Conservation (phyloP, 2,329 filamentous ascomycete genomes). For the Penicillium sp. region DNA sequence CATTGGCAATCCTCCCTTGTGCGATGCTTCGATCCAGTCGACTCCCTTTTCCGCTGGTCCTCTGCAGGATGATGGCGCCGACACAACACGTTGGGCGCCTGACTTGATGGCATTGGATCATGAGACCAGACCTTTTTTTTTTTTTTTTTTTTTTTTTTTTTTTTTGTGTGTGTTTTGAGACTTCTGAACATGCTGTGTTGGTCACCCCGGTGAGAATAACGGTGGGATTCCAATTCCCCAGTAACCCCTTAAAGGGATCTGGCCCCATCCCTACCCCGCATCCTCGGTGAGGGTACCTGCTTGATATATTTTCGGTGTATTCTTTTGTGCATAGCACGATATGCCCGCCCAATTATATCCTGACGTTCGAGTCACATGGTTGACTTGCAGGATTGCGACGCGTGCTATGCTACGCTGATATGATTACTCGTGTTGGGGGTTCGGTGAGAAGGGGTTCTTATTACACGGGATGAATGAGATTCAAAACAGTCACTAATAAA, state of each 20-base stretch:
- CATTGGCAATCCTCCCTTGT: conserved; percentile 15
- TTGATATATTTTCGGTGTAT: conserved; percentile 7
- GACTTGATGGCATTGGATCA: conserved; percentile 15
- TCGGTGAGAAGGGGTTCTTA: not conserved
- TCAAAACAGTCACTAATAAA: too few relatives aligned
- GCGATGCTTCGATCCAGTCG: not conserved
- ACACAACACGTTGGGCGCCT: conserved; percentile 15
- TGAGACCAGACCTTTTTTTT: not conserved
- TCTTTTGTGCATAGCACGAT: not conserved
- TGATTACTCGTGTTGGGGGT: not conserved
- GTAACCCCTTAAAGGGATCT: conserved; percentile 8
- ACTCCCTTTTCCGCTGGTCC: not conserved
- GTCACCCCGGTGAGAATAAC: conserved; percentile 18
- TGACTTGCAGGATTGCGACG: not conserved
- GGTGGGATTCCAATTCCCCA: conserved; percentile 7
- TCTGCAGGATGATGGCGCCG: not conserved
- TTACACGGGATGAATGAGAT: not conserved
- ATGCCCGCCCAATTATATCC: not conserved
- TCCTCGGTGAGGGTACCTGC: conserved; percentile 20
- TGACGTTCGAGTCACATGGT: not conserved
- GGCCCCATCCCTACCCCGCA: conserved; percentile 20
- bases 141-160: too few relatives aligned
- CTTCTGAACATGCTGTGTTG: conserved; percentile 10
- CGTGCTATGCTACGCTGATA: conserved; percentile 1
- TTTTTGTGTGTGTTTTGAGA: too few relatives aligned